These are phyloP conservation scores for Polyrhizophydium stewartii DNA, from an alignment of 371 early-diverging fungal species.

Conservation along the genomic window DNA sequence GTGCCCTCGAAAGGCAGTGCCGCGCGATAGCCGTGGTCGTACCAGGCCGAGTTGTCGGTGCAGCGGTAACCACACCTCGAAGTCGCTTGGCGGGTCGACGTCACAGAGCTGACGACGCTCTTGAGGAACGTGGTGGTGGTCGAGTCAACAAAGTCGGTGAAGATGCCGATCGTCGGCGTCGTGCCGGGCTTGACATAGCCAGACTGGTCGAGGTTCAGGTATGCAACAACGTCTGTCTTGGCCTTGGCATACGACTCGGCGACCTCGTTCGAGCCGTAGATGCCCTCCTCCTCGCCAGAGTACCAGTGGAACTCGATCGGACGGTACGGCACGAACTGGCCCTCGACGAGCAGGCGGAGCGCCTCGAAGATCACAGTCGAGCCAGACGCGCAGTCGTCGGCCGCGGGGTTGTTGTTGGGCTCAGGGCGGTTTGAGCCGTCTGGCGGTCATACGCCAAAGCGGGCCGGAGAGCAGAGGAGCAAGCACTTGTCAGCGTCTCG, in stretches of 20 bases:
- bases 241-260: conserved; percentile 59
- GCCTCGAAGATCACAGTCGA: conserved; percentile 84
- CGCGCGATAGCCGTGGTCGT: conserved; percentile 75
- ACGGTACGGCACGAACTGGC: conserved; percentile 67
- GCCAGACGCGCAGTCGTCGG: conserved; percentile 90
- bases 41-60: conserved; percentile 90
- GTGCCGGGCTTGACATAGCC: conserved; percentile 62
- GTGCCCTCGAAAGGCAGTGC: conserved; percentile 80
- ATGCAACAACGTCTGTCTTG: conserved; percentile 49
- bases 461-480: conserved; percentile 76
- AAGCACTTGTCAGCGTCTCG: conserved; percentile 82
- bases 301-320: conserved; percentile 97
- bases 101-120: conserved; percentile 34
- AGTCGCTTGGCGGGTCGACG: conserved; percentile 44
- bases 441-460: conserved; percentile 89
- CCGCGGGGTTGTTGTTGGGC: conserved; percentile 59
- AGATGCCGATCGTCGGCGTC: conserved; percentile 69
- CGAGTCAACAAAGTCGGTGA: conserved; percentile 76
- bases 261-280: conserved; percentile 85
- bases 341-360: conserved; percentile 63
- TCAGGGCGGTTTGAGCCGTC: too few species aligned
- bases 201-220: conserved; percentile 79
- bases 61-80: conserved; percentile 69
- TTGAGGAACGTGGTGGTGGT: conserved; percentile 65
- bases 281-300: conserved; percentile 19